Conservation (phyloP, 495 filamentous ascomycete genomes). For the Penicillium samsonianum region DNA sequence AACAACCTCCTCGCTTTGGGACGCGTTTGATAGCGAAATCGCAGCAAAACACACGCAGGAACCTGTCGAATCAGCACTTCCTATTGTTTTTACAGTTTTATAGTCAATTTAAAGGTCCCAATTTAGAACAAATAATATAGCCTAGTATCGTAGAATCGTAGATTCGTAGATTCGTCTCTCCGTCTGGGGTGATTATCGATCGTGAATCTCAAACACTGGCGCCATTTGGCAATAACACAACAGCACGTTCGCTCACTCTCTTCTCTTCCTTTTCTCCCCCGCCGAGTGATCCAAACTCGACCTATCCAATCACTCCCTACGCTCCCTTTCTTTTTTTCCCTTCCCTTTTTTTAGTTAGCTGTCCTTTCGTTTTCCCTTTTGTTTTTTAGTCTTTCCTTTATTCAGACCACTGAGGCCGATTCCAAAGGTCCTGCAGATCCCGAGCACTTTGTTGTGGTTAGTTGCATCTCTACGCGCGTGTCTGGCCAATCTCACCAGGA, state of each 20-base stretch:
- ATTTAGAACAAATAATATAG: not conserved
- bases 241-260: conserved; percentile 15
- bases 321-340: conserved; percentile 3
- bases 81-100: not conserved
- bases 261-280: conserved; percentile 28
- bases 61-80: conserved; percentile 11
- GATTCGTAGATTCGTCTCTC: not conserved
- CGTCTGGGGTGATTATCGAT: not conserved
- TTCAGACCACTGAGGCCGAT: conserved; percentile 12
- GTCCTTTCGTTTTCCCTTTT: conserved; percentile 18
- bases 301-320: conserved; percentile 20
- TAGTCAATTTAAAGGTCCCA: not conserved
- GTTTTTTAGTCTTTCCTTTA: conserved; percentile 18
- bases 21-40: conserved; percentile 18
- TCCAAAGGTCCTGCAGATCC: conserved; percentile 15
- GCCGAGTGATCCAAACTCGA: conserved; percentile 28
- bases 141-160: not conserved
- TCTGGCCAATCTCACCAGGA: conserved; percentile 19
- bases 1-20: conserved; percentile 17
- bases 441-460: conserved; percentile 28
- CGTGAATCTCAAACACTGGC: conserved; percentile 22
- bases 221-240: conserved; percentile 26
- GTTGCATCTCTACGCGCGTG: conserved; percentile 23
- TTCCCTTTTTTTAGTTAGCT: conserved; percentile 14
- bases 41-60: conserved; percentile 14